Evolutionary conservation across 192 early-diverging fungal genomes (phyloP).

Genomic region (Backusella luteola): DNA sequence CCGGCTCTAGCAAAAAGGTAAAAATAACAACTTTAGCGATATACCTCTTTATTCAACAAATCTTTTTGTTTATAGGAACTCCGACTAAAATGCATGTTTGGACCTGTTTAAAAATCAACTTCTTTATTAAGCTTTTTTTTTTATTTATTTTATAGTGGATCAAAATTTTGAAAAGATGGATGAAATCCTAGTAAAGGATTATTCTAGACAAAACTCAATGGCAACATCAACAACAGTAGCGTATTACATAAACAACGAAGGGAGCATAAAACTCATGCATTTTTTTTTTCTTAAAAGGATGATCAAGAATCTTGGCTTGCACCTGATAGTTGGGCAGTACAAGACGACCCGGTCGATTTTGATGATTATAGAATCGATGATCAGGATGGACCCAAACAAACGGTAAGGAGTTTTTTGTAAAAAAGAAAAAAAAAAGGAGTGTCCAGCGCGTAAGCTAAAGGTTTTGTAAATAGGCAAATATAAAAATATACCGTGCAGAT

Average conservation of each 20-base stretch:
- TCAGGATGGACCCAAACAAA: slow-evolving; percentile 12
- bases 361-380: slow-evolving; percentile 35
- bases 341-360: slow-evolving; percentile 30
- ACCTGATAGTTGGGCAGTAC: slow-evolving; percentile 72
- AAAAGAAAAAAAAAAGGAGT: background rate
- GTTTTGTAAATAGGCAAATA: slow-evolving; percentile 40
- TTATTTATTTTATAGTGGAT: slow-evolving; percentile 34
- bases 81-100: slow-evolving; percentile 1
- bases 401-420: background rate
- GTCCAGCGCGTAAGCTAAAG: background rate
- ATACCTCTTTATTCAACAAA: background rate
- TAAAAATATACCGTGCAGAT: slow-evolving; percentile 79
- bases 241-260: background rate
- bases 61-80: background rate
- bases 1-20: background rate
- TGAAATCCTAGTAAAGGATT: slow-evolving; percentile 40
- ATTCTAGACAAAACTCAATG: slow-evolving; percentile 5
- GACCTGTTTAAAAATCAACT: slow-evolving; percentile 6
- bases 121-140: background rate
- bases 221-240: background rate
- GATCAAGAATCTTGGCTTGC: slow-evolving; percentile 49
- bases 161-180: slow-evolving; percentile 47
- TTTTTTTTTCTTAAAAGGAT: background rate
- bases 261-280: background rate
- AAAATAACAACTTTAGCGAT: background rate